phyloP scores from a whole-genome alignment of 1,284 basidiomycete genomes.

The Phellinidium pouzarii region DNA sequence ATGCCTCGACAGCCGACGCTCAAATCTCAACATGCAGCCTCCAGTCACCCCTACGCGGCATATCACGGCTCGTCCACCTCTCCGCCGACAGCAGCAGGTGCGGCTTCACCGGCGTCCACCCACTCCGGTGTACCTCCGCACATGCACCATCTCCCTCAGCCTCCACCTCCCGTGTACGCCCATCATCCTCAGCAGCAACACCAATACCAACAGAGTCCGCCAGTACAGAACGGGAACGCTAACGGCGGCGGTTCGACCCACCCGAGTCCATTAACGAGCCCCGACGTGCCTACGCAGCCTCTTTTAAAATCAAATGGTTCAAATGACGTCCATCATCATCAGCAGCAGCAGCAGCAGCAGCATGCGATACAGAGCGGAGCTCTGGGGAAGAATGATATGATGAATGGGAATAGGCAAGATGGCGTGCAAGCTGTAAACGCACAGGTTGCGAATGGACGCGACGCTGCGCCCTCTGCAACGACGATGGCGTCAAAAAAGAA shows the following conservation, averaged over 20 bases:
- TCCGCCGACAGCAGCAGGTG: background rate
- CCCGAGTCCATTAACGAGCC: background rate
- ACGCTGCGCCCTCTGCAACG: background rate
- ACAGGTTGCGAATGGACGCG: background rate
- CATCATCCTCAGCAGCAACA: background rate
- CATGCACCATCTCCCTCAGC: background rate
- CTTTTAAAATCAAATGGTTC: background rate
- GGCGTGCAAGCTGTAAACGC: background rate
- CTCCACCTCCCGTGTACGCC: background rate
- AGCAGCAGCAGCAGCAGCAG: background rate
- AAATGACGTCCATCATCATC: background rate
- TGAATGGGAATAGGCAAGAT: background rate
- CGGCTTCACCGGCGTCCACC: background rate
- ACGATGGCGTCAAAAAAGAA: constrained; percentile 24
- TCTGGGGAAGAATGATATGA: background rate
- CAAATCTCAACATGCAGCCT: background rate
- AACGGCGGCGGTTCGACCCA: background rate
- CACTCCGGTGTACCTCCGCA: background rate
- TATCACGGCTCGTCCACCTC: background rate
- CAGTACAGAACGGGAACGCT: background rate
- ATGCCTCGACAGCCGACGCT: background rate
- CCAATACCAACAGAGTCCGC: background rate
- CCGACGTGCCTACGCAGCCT: background rate
- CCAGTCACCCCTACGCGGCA: background rate
- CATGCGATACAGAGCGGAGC: background rate